A percentile compares a stretch with the other conserved stretches of the same genome.
phyloP scores from a whole-genome alignment of 768 basidiomycete species.

The Psilocybe cubensis region DNA sequence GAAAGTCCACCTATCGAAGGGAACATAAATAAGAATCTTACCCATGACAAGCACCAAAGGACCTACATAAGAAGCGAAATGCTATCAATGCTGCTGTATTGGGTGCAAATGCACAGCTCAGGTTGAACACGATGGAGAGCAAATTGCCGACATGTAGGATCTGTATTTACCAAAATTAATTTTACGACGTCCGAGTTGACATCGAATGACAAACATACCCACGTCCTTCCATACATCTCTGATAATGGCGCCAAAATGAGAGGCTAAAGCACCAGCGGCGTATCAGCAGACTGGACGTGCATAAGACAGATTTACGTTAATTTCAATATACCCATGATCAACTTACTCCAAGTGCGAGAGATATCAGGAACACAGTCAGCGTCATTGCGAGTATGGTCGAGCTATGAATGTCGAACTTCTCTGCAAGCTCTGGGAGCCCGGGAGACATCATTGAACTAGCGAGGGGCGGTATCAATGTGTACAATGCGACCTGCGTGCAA shows the following conservation, averaged over 20 bases:
- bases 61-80: slow-evolving; percentile 1
- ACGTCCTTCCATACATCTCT: slow-evolving; percentile 73
- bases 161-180: slow-evolving; percentile 28
- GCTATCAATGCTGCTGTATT: slow-evolving; percentile 32
- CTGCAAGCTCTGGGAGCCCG: slow-evolving; percentile 60
- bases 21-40: neutral
- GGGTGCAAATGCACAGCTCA: slow-evolving; percentile 71
- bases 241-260: slow-evolving; percentile 67
- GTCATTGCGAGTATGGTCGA: slow-evolving; percentile 58
- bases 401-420: slow-evolving; percentile 52
- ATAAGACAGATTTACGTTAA: too few relatives aligned
- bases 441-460: slow-evolving; percentile 63
- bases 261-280: slow-evolving; percentile 34
- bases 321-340: too few relatives aligned
- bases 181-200: neutral
- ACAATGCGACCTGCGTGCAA: slow-evolving; percentile 40
- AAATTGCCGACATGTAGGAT: slow-evolving; percentile 66
- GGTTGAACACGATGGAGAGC: slow-evolving; percentile 58
- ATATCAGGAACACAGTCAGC: slow-evolving; percentile 64
- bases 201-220: slow-evolving; percentile 43
- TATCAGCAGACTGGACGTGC: slow-evolving; percentile 17
- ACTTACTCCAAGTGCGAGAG: slow-evolving; percentile 58
- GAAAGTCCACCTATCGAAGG: slow-evolving; percentile 69
- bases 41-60: neutral
- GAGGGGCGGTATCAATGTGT: slow-evolving; percentile 40